phyloP scores from a whole-genome alignment of 139 green algal genomes.

The Micractinium sp. region DNA sequence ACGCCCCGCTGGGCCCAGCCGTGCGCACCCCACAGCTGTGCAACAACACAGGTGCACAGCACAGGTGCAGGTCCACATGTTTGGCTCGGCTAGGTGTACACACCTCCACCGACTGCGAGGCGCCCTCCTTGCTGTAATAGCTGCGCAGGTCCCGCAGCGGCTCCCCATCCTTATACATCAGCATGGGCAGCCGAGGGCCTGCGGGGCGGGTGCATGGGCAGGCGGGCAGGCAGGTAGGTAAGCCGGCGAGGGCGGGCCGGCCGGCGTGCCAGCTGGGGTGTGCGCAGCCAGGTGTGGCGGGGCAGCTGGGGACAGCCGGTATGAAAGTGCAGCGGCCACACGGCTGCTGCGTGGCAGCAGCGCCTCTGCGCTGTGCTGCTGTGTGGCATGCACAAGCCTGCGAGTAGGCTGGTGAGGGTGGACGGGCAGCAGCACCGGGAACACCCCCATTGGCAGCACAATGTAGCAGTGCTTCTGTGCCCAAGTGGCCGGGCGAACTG shows the following conservation, averaged over 20 bases:
- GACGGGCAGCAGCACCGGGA: background rate
- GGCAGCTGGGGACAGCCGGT: background rate
- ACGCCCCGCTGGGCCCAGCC: background rate
- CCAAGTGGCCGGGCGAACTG: no score
- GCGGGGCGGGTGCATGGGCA: background rate
- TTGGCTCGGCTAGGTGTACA: background rate
- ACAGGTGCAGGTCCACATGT: background rate
- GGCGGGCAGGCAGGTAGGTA: background rate
- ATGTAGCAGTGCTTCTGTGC: no score
- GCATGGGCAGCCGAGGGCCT: slow-evolving; percentile 43
- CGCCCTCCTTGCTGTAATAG: slow-evolving; percentile 28
- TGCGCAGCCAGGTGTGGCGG: no score
- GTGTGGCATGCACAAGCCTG: no score
- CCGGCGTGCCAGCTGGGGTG: no score
- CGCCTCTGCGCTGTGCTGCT: no score
- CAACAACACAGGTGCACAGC: background rate
- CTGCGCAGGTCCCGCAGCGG: slow-evolving; percentile 44
- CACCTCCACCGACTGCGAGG: slow-evolving; percentile 42
- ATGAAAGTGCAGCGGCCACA: no score
- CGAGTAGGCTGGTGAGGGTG: no score
- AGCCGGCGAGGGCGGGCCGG: no score
- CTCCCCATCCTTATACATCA: slow-evolving; percentile 58
- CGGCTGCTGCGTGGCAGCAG: background rate
- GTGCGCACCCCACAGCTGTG: background rate
- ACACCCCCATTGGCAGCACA: no score